Evolutionary conservation across 495 filamentous ascomycete species (phyloP), one percentile per base, ranked within the genome.

Genomic region (Gamarada debralockiae): DNA sequence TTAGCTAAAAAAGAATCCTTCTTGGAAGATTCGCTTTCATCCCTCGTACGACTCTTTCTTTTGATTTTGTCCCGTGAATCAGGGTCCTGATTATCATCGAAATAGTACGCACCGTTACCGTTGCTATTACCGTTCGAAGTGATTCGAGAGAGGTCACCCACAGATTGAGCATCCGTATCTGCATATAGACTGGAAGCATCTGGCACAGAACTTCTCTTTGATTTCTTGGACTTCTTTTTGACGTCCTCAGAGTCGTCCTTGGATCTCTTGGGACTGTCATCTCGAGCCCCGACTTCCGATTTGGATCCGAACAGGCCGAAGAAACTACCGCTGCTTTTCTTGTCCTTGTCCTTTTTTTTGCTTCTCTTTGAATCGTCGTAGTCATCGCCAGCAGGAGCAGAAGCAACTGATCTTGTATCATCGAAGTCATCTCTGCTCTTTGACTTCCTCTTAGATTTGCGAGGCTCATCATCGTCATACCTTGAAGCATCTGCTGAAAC

Each of bases 1-100:
- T 73, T 78, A 80, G 57, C 77, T 80, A 81, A 81, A 81, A 81
- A 81, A 81, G 75, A 76, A 69, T 71, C 57, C 62, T 70, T 65
- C 48, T 70, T 63, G 17, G 59, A 57, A 58, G 62, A 56, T 34
- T 36, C 14, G 44, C 50, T 58, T 21, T 48, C 50, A 36, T 55
- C 51, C 40, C 54, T 57, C 2, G 55, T 49, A 41, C 48, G 43
- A 12, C 36, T 55, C 36, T 60, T 61, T 33, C 34, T 58, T 34
- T 51, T 56, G 15, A 48, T 50, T 45, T 40, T 48, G 37, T 48
- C 52, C 41, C 52, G 21, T 8, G 21, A 33, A 6, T 41, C 50
- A 34, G 50, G 47, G 27, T 53, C 52, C 6, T 39, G 27, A n/a
- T 56, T 22, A 21, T 56, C 55, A 24, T 59, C 53, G 33, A 54